Evolutionary conservation across 2,329 filamentous ascomycete genomes (phyloP), one percentile per base, ranked within the genome.

Genomic region (Microsporum canis): DNA sequence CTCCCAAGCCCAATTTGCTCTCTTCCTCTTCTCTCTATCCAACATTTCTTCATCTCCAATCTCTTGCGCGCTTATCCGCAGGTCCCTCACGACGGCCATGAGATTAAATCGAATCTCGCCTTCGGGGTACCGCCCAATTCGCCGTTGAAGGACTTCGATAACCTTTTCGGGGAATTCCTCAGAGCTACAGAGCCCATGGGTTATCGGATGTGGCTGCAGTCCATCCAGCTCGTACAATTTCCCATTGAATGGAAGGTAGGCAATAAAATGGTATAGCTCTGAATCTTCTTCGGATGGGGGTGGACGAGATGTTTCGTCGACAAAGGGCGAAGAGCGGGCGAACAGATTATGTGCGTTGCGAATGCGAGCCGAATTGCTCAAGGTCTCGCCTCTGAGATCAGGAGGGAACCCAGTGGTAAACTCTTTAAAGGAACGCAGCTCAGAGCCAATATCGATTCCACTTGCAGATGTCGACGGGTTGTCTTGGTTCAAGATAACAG

Each of bases 231-330:
- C 94, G 79, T 96, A 99, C 60, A 99, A 81, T 3, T 78, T 84
- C 66, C 86, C 87, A 71, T 87, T 83, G 66, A 96, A 81, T 60
- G 86, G 83, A 6, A 90, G 91, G 76, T 99, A 99, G 36, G 91
- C 94, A 69, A 99, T 91, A 75, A 99, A 99, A 78, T 99, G 94
- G 77, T 95, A 99, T 33, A 92, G 89, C 71, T 97, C 94, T 0
- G 66, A 69, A 69, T 95, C 91, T 60, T 89, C 81, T 64, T 85
- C 85, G n/a, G 84, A 84, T 59, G 82, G 83, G 12, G 83, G 82
- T 8, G 84, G 79, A 8, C 86, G 83, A 67, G 87, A 84, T 64
- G 90, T 95, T 81, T 99, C 94, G 73, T 96, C 91, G 60, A 89
- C 86, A 71, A 99, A 99, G 2, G 94, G 94, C 62, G 87, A 95